Conservation (phyloP, 2,329 filamentous ascomycete genomes). For the Alternaria atra region DNA sequence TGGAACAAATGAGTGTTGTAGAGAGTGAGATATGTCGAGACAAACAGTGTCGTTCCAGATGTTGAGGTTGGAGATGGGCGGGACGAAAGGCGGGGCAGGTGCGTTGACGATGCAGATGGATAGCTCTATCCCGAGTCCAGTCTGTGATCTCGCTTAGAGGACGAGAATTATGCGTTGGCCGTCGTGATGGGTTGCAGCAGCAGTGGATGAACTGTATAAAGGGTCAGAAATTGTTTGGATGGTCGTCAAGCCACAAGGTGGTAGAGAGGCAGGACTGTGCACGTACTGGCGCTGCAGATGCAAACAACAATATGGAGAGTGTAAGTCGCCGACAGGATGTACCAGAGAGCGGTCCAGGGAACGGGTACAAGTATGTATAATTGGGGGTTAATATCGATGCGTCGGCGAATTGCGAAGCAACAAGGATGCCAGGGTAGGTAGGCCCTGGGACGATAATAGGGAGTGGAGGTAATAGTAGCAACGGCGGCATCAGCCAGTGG, state of each 20-base stretch:
- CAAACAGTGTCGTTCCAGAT: neutral
- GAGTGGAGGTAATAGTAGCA: constrained; percentile 32
- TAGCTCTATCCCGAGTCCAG: constrained; percentile 11
- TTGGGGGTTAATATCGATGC: constrained; percentile 32
- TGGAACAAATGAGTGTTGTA: neutral
- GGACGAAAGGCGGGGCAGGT: constrained; percentile 21
- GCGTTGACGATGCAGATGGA: constrained; percentile 14
- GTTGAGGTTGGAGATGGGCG: constrained; percentile 12
- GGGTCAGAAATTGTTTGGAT: constrained; percentile 11
- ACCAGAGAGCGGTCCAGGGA: constrained; percentile 30
- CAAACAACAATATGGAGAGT: constrained; percentile 22
- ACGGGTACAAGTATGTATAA: constrained; percentile 25
- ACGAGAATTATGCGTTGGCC: constrained; percentile 6
- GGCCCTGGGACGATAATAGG: constrained; percentile 39
- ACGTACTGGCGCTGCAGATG: constrained; percentile 26
- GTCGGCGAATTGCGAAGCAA: constrained; percentile 39
- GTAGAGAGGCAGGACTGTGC: constrained; percentile 16
- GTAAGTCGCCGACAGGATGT: constrained; percentile 25
- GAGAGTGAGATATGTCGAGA: neutral
- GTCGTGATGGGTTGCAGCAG: constrained; percentile 13
- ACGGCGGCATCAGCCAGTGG: constrained; percentile 40
- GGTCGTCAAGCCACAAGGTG: constrained; percentile 10
- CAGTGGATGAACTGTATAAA: constrained; percentile 8
- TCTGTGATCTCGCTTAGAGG: constrained; percentile 13
- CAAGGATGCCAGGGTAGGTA: constrained; percentile 34